These are phyloP conservation scores for Bipolaris zeicola DNA, from an alignment of 2,329 filamentous ascomycete genomes.

Conservation along the genomic window DNA sequence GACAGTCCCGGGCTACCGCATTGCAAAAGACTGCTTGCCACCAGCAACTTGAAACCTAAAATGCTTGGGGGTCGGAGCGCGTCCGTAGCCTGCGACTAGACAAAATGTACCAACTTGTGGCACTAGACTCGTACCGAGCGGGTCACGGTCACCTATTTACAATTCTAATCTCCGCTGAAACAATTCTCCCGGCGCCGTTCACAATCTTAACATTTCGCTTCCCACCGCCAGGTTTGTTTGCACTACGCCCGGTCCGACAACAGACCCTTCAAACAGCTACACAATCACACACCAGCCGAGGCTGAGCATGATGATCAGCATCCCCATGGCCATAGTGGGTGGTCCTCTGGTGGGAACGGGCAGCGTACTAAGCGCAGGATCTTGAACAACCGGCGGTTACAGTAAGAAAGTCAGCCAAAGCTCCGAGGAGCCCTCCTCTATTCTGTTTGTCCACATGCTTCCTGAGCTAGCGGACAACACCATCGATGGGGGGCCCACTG, in stretches of 20 bases:
- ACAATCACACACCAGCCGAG: conserved; percentile 14
- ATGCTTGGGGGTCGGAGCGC: conserved; percentile 9
- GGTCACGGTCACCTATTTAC: conserved; percentile 15
- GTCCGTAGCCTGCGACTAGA: conserved; percentile 8
- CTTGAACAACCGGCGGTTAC: conserved; percentile 15
- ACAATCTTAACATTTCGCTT: conserved; percentile 19
- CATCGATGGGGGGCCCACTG: conserved; percentile 10
- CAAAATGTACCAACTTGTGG: background rate
- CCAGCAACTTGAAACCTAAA: conserved; percentile 3
- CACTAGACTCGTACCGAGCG: conserved; percentile 19
- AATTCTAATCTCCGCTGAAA: conserved; percentile 20
- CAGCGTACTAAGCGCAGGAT: background rate
- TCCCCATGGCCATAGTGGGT: background rate
- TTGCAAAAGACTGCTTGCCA: background rate
- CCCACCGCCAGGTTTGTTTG: conserved; percentile 10
- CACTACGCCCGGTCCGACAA: conserved; percentile 13
- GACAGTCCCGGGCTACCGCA: conserved; percentile 8
- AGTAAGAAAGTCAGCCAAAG: conserved; percentile 1
- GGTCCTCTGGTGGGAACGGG: background rate
- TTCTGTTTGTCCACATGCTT: conserved; percentile 12
- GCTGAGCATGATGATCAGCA: conserved; percentile 6
- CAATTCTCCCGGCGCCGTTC: conserved; percentile 25
- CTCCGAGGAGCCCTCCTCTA: conserved; percentile 6
- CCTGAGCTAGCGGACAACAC: conserved; percentile 12
- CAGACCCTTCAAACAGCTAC: conserved; percentile 10